Conservation (phyloP, 176 grass and related monocot species). For the Leersia perrieri region DNA sequence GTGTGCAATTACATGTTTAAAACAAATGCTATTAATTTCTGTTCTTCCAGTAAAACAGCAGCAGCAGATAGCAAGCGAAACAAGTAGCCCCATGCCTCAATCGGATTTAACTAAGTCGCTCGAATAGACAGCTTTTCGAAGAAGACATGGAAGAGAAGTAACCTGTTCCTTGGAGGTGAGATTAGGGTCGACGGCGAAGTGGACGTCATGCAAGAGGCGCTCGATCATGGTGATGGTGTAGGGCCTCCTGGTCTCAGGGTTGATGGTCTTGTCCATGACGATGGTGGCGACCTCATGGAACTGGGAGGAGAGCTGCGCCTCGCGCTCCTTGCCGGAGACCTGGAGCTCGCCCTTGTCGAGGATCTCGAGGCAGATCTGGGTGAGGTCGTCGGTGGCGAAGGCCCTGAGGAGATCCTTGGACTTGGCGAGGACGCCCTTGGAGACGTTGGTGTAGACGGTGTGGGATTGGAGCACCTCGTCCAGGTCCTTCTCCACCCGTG, state of each 20-base stretch:
- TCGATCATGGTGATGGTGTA: constrained; percentile 97
- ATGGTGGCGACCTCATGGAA: constrained; percentile 95
- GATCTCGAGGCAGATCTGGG: constrained; percentile 78
- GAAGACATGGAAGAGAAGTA: no score
- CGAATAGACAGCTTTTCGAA: no score
- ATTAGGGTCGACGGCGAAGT: constrained; percentile 70
- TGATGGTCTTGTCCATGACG: constrained; percentile 94
- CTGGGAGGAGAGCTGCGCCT: constrained; percentile 75
- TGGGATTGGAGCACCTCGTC: constrained; percentile 88
- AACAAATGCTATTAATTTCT: no score
- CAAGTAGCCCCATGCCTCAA: background rate
- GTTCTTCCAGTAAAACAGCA: background rate
- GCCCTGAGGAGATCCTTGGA: constrained; percentile 76
- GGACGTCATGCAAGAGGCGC: constrained; percentile 88
- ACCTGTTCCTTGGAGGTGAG: constrained; percentile 75
- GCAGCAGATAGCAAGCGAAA: background rate
- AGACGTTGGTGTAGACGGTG: constrained; percentile 79
- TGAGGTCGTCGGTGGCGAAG: constrained; percentile 73
- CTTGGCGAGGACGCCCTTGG: constrained; percentile 82
- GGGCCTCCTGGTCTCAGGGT: constrained; percentile 68
- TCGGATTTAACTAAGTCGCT: no score
- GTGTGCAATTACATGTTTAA: background rate
- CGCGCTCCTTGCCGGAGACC: constrained; percentile 94
- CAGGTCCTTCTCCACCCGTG: constrained; percentile 76
- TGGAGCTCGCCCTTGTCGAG: constrained; percentile 97